These are phyloP conservation scores for Tolypocladium nubicola DNA, from an alignment of 2,329 filamentous ascomycete species.

Conservation along the genomic window DNA sequence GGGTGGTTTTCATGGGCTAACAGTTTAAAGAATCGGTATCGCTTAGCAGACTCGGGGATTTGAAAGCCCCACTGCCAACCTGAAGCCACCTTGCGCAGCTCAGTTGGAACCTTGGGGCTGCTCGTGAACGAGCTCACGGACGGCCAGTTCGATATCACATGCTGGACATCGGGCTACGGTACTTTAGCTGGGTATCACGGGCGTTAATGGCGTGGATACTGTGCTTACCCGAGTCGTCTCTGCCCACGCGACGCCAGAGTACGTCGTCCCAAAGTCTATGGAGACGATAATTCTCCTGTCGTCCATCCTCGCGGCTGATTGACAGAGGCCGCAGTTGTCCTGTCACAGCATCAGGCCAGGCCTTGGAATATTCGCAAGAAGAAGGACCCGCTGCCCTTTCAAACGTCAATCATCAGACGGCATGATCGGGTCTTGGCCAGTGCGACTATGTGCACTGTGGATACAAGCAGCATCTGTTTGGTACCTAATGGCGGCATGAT, in stretches of 20 bases:
- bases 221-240: conserved; percentile 26
- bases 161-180: conserved; percentile 26
- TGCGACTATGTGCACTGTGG: background rate
- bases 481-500: background rate
- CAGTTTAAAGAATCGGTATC: conserved; percentile 37
- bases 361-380: background rate
- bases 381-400: background rate
- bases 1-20: conserved; percentile 16
- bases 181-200: conserved; percentile 9
- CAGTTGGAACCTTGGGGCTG: conserved; percentile 37
- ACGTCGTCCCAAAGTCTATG: conserved; percentile 48
- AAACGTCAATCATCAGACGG: background rate
- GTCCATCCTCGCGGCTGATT: conserved; percentile 14
- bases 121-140: conserved; percentile 18
- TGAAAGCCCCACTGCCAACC: conserved; percentile 40
- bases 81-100: conserved; percentile 29
- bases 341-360: background rate
- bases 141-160: conserved; percentile 35
- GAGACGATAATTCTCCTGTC: conserved; percentile 36
- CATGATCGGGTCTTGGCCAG: background rate
- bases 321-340: background rate
- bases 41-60: conserved; percentile 29
- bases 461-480: background rate
- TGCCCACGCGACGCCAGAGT: conserved; percentile 43
- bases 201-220: background rate